phyloP scores from a whole-genome alignment of 768 basidiomycete genomes.

The Trametes gibbosa region DNA sequence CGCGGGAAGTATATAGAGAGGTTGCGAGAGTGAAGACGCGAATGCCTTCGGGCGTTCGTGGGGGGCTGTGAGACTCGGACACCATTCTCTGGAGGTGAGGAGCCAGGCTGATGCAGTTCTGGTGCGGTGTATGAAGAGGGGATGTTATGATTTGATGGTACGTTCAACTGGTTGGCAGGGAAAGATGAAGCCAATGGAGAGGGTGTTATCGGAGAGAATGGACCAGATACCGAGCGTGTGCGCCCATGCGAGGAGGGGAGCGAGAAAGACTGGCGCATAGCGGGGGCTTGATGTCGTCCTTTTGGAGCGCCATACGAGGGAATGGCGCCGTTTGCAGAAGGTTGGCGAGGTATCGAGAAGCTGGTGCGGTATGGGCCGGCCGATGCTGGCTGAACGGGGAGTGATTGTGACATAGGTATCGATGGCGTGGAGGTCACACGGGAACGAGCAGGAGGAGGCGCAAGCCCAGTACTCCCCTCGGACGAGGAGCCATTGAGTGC shows the following conservation, averaged over 20 bases:
- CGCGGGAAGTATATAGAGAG: conserved; percentile 89
- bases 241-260: conserved; percentile 38
- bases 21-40: conserved; percentile 85
- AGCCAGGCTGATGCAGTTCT: conserved; percentile 13
- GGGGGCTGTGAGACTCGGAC: conserved; percentile 22
- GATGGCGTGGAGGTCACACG: conserved; percentile 28
- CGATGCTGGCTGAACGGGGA: conserved; percentile 25
- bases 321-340: conserved; percentile 12
- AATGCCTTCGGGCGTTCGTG: conserved; percentile 45
- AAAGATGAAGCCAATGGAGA: conserved; percentile 49
- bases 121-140: conserved; percentile 18
- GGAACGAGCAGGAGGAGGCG: conserved; percentile 6
- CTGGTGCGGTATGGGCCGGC: conserved; percentile 31
- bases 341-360: conserved; percentile 22
- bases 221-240: conserved; percentile 49
- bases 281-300: conserved; percentile 24
- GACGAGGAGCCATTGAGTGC: conserved; percentile 11
- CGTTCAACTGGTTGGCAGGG: conserved; percentile 28
- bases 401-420: conserved; percentile 24
- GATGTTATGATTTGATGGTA: conserved; percentile 12
- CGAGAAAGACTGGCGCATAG: conserved; percentile 31
- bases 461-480: not conserved
- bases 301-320: conserved; percentile 1
- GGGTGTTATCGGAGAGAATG: conserved; percentile 47
- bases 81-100: conserved; percentile 10